Evolutionary conservation across 805 yeast genomes (phyloP).

Genomic region (Ogataea degrootiae): DNA sequence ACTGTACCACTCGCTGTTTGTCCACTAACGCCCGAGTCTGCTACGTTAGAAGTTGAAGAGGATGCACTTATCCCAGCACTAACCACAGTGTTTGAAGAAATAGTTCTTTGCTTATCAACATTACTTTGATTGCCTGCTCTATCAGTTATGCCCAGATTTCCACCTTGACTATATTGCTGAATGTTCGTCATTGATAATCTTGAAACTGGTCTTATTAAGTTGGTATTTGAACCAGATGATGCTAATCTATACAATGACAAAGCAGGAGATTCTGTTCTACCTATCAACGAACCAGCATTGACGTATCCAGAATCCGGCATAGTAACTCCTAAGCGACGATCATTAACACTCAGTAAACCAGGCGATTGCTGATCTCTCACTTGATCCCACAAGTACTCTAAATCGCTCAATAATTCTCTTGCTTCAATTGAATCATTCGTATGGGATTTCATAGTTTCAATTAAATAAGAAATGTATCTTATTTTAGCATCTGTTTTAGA

Average conservation of each 20-base stretch:
- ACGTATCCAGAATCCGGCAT: not conserved
- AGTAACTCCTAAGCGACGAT: not conserved
- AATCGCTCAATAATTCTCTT: conserved; percentile 56
- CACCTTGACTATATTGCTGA: conserved; percentile 4
- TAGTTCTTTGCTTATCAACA: conserved; percentile 11
- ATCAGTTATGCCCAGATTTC: not conserved
- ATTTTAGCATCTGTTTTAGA: conserved; percentile 69
- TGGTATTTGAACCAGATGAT: conserved; percentile 25
- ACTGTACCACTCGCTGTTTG: conserved; percentile 2
- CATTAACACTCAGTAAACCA: not conserved
- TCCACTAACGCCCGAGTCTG: not conserved
- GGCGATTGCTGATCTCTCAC: conserved; percentile 29
- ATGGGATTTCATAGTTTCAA: conserved; percentile 67
- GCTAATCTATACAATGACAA: conserved; percentile 30
- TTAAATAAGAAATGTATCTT: conserved; percentile 58
- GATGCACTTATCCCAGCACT: conserved; percentile 8
- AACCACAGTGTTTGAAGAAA: conserved; percentile 17
- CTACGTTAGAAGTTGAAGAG: conserved; percentile 8
- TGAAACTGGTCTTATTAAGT: conserved; percentile 26
- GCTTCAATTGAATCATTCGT: conserved; percentile 67
- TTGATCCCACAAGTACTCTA: conserved; percentile 74
- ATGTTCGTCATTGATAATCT: conserved; percentile 21
- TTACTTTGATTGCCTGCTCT: not conserved
- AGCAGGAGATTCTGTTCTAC: conserved; percentile 30
- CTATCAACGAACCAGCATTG: conserved; percentile 2